These are phyloP conservation scores for Dendrobium chrysotoxum DNA, from an alignment of 106 monocot species.

Conservation along the genomic window DNA sequence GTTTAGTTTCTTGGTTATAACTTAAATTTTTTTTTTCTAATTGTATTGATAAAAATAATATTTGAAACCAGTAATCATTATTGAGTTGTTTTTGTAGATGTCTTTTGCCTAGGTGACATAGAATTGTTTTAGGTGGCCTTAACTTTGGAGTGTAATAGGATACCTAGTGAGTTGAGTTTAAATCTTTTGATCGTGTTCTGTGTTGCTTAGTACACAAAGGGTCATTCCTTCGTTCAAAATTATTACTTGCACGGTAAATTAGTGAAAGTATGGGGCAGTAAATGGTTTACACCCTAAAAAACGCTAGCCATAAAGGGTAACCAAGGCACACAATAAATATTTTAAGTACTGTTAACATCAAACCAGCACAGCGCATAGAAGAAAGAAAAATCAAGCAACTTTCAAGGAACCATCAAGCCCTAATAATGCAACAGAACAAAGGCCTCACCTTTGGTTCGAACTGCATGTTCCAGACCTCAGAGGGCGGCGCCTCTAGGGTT, in stretches of 20 bases:
- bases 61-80: not conserved
- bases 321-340: not conserved
- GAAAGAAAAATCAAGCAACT: not conserved
- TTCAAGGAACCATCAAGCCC: not conserved
- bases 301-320: not conserved
- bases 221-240: not conserved
- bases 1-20: too few species aligned
- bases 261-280: not conserved
- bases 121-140: not conserved
- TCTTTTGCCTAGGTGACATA: not conserved
- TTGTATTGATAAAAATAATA: not conserved
- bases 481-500: slow-evolving; percentile 82
- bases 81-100: not conserved
- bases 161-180: not conserved
- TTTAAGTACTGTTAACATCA: not conserved
- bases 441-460: slow-evolving; percentile 85
- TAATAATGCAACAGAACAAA: not conserved
- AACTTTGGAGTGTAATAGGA: not conserved
- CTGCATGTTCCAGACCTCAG: slow-evolving; percentile 87
- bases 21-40: not conserved
- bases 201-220: too few species aligned
- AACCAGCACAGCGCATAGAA: not conserved
- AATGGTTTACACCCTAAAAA: not conserved
- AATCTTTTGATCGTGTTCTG: not conserved
- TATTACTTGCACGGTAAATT: not conserved